Conservation (phyloP, 139 green algal species). For the Gonium pectorale region DNA sequence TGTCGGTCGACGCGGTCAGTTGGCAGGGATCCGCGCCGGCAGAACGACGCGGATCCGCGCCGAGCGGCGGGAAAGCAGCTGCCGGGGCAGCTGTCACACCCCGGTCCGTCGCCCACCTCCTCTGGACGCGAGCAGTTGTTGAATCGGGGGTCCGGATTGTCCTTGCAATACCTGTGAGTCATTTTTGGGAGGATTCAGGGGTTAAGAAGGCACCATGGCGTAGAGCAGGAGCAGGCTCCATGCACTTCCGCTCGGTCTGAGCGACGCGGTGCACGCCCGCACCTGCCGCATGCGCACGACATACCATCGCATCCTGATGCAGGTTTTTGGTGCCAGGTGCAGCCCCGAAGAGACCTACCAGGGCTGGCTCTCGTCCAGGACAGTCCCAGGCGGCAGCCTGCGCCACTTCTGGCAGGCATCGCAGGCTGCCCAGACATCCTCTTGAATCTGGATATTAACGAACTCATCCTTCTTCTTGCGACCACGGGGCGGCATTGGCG, state of each 20-base stretch:
- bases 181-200: too few species aligned
- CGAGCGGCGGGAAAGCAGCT: too few species aligned
- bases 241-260: too few species aligned
- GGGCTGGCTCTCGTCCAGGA: conserved; percentile 37
- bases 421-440: conserved; percentile 56
- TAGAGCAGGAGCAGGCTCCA: too few species aligned
- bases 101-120: conserved; percentile 33
- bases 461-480: conserved; percentile 23
- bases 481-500: neutral
- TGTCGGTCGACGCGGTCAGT: too few species aligned
- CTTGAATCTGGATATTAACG: conserved; percentile 22
- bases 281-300: too few species aligned
- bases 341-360: conserved; percentile 42
- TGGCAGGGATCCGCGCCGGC: too few species aligned
- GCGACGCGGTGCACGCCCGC: too few species aligned
- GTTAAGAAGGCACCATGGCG: too few species aligned
- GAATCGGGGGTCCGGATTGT: conserved; percentile 32
- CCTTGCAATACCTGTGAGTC: conserved; percentile 49
- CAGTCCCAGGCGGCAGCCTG: conserved; percentile 49
- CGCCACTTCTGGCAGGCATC: conserved; percentile 57
- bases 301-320: too few species aligned
- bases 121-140: conserved; percentile 37
- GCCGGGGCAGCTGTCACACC: neutral
- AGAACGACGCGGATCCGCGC: too few species aligned
- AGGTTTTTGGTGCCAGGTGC: too few species aligned